Evolutionary conservation across 495 filamentous ascomycete genomes (phyloP), one percentile per base, ranked within the genome.

Genomic region (Parmelia sp.): DNA sequence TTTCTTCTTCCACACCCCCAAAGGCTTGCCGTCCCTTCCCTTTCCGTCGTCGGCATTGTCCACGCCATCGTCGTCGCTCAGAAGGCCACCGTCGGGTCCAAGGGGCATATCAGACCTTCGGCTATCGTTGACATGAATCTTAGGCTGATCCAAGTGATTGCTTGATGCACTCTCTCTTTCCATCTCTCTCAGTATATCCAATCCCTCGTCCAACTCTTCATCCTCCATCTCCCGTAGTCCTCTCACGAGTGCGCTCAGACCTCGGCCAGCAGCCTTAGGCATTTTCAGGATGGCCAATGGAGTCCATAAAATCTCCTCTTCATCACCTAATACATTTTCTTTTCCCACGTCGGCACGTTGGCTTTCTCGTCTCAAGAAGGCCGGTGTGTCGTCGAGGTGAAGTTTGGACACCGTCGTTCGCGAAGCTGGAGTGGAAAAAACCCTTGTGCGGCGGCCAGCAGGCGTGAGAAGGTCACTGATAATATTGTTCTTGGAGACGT

Each of bases 1-100:
- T 74, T 88, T 90, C 82, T 97, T 97, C 78, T 96, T 96, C 78
- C 86, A 96, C 4, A 83, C 74, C 58, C 82, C 84, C 25, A 83
- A 69, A 0, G 83, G 80, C 15, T 79, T 76, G 2, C 83, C 83
- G 51, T 80, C 63, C 39, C 64, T 61, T 67, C 21, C 65, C 62
- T 55, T 55, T 42, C 58, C 66, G 61, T 64, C 58, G 17, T 65
- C 66, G 27, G 81, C 79, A 17, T 80, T 77, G 3, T 79, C 78
- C 2, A 74, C 74, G 58, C 76, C 78, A 64, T 83, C 83, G 60
- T 83, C 82, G 57, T 83, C 82, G 33, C 73, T 62, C 19, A 64
- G 72, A 62, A 82, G 78, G 35, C 81, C 80, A 36, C 84, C 84
- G 65, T 89, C 88, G 1, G 85, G 88, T 4, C 85, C 87, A 1